Conservation (phyloP, 2,329 filamentous ascomycete species). For the Sporothrix brasiliensis region DNA sequence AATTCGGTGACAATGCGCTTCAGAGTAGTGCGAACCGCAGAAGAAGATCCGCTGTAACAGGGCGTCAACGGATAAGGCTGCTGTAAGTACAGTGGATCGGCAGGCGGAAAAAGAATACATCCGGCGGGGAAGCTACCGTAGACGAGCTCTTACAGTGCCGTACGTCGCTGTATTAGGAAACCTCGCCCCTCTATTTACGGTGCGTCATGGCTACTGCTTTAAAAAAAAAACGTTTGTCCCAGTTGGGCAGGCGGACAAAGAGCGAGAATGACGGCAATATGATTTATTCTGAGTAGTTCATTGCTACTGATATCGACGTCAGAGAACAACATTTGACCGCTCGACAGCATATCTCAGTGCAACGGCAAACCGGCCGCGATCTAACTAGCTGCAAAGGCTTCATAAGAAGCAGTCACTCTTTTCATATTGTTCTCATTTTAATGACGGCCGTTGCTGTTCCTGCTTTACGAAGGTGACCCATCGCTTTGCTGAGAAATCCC, state of each 20-base stretch:
- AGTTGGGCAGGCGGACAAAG: constrained; percentile 12
- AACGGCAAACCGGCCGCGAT: not conserved
- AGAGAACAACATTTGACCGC: not conserved
- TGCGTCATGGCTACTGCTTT: not conserved
- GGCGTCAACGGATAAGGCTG: constrained; percentile 1
- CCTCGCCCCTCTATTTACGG: constrained; percentile 7
- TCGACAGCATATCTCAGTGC: not conserved
- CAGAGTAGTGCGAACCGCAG: not conserved
- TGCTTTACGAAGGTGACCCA: not conserved
- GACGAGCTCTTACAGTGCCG: not conserved
- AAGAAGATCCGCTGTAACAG: not conserved
- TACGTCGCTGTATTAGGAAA: constrained; percentile 19
- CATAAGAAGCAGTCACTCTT: not conserved
- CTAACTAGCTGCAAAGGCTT: constrained; percentile 1
- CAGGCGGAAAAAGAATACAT: constrained; percentile 31
- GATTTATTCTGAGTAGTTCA: constrained; percentile 28
- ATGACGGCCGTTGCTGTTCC: not conserved
- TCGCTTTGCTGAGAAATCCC: constrained; percentile 1
- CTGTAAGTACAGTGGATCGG: constrained; percentile 13
- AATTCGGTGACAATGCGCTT: constrained; percentile 1
- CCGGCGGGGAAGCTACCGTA: constrained; percentile 30
- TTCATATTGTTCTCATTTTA: not conserved
- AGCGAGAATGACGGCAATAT: constrained; percentile 29
- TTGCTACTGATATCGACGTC: not conserved
- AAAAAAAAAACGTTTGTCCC: constrained; percentile 18